Base-by-base conservation (phyloP, 306 rosid genomes). In the Hippophae rhamnoides region DNA sequence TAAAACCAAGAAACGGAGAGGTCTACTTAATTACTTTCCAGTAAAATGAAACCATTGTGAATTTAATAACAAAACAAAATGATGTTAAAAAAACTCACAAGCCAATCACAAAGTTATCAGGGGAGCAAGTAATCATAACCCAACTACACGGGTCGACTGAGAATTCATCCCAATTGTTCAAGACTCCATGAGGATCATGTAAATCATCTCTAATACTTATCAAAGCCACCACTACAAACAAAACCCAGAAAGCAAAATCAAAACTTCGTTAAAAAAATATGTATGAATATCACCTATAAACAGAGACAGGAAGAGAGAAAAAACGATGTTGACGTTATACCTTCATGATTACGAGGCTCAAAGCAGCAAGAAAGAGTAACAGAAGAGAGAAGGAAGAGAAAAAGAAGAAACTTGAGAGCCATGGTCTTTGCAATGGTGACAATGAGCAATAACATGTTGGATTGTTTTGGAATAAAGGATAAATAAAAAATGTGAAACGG, bases 111-210 rank as follows among this genome's bases (percentile, higher is more conserved):
- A 71, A 72, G 52, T 47, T 76, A 41, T 92, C 98, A 23, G 89
- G 53, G 3, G 96, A 87, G 66, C 98, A 92, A 42, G 96, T 87
- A 60, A 87, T 85, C 96, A 92, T 87, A 52, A 93, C 72, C 96
- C 96, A 87, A 55, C 95, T 92, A 67, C 98, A 92, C 59, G 98
- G 95, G 74, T 92, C 98, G 5, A 92, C 98, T 2, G 98, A 92
- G 79, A 70, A 81, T 59, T 70, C 89, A 51, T 92, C 98, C 98
- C 98, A 92, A 78, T 85, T 83, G 74, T 57, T 80, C 52, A 92
- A 63, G 6, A 81, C 93, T 14, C 82, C 86, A 69, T 87, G 95
- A 0, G 96, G 98, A 69, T 92, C 98, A 65, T 69, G 61, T 53
- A 92, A 74, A 47, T 62, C 55, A 5, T 3, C 43, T 50, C 66